Conservation (phyloP, 768 basidiomycete genomes). For the Suillus lakei region DNA sequence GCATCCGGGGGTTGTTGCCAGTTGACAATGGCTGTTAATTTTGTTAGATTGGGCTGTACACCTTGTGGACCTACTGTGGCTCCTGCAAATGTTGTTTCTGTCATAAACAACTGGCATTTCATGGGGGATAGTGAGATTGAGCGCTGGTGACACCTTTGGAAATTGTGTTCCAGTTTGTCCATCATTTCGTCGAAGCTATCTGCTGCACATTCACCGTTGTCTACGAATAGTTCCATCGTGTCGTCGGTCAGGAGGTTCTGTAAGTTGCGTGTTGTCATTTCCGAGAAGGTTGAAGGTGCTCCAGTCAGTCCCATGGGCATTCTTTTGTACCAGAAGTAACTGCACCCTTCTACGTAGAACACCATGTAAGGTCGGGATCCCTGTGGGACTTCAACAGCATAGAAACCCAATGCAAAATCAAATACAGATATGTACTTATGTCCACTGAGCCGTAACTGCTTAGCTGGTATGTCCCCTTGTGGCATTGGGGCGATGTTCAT, state of each 20-base stretch:
- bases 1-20: conserved; percentile 36
- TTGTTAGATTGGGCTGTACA: conserved; percentile 39
- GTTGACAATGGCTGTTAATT: conserved; percentile 44
- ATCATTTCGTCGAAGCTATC: conserved; percentile 37
- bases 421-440: conserved; percentile 24
- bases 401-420: conserved; percentile 31
- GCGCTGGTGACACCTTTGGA: neutral
- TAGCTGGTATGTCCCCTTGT: conserved; percentile 26
- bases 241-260: conserved; percentile 22
- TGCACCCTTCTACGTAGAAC: conserved; percentile 27
- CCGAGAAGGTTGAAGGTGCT: conserved; percentile 19
- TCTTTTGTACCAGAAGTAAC: conserved; percentile 22
- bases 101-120: neutral
- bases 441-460: conserved; percentile 22
- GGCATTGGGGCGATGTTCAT: conserved; percentile 24
- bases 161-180: neutral
- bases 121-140: neutral
- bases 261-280: conserved; percentile 9
- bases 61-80: conserved; percentile 36
- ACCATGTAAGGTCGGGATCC: conserved; percentile 18
- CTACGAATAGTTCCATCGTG: conserved; percentile 37
- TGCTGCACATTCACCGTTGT: conserved; percentile 40
- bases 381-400: conserved; percentile 21
- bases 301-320: conserved; percentile 35
- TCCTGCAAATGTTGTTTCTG: conserved; percentile 41